Percentiles rank a stretch among this genome's conserved stretches.
Conservation (phyloP, 148 eudicot genomes). For the Silene latifolia region DNA sequence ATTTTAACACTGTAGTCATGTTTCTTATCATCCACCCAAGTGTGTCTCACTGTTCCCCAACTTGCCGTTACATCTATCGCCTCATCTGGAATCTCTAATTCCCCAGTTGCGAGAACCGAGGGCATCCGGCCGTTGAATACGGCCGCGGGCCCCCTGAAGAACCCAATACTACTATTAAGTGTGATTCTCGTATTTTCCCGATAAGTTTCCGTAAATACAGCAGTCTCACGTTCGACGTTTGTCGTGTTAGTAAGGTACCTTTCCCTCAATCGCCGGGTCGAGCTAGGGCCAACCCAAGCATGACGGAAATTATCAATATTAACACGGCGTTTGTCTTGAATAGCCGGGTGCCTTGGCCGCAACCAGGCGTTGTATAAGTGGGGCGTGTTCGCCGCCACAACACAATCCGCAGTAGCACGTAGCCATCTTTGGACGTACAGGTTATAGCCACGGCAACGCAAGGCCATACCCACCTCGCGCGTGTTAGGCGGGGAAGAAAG, state of each 20-base stretch:
- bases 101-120: neutral
- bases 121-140: conserved; percentile 1
- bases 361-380: neutral
- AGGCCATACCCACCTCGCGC: neutral
- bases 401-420: too few relatives aligned
- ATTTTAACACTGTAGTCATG: neutral
- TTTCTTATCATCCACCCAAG: too few relatives aligned
- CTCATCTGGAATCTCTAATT: too few relatives aligned
- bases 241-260: neutral
- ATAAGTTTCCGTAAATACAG: too few relatives aligned
- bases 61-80: too few relatives aligned
- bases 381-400: neutral
- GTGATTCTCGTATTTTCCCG: neutral
- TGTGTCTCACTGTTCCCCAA: neutral
- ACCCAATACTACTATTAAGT: neutral
- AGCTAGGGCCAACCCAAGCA: neutral
- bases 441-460: neutral
- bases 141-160: neutral
- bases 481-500: neutral
- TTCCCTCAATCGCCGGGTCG: neutral
- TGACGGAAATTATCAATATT: neutral
- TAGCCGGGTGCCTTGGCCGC: neutral
- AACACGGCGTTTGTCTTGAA: neutral
- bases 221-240: neutral
- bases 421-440: neutral